Evolutionary conservation across 2,329 filamentous ascomycete genomes (phyloP).

Genomic region (Balansia obtecta): DNA sequence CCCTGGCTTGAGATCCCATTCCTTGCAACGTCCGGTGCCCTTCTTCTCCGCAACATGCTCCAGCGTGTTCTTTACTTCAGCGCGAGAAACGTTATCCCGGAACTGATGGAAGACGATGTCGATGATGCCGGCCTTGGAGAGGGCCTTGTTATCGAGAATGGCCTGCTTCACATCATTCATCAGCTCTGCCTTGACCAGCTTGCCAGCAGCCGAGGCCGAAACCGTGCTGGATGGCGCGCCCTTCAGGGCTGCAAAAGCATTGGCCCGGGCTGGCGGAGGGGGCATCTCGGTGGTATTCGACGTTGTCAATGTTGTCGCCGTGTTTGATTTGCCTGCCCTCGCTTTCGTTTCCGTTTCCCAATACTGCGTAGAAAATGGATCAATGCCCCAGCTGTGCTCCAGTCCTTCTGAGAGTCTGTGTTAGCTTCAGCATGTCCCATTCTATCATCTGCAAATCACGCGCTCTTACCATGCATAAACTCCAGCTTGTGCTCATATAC

Average conservation of each 20-base stretch:
- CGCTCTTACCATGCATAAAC: constrained; percentile 51
- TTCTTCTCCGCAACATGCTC: constrained; percentile 28
- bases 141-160: constrained; percentile 26
- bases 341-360: constrained; percentile 45
- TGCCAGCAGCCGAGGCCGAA: constrained; percentile 11
- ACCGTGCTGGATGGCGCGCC: constrained; percentile 6
- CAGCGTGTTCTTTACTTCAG: constrained; percentile 29
- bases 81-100: constrained; percentile 22
- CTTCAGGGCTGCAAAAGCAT: constrained; percentile 25
- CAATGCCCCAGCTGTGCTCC: constrained; percentile 45
- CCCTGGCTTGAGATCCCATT: constrained; percentile 28
- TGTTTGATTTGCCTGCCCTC: constrained; percentile 12
- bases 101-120: constrained; percentile 28
- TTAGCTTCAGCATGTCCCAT: constrained; percentile 2
- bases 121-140: constrained; percentile 29
- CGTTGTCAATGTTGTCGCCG: constrained; percentile 6
- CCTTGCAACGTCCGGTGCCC: constrained; percentile 23
- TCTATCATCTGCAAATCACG: background rate
- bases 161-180: constrained; percentile 29
- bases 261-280: constrained; percentile 20
- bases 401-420: constrained; percentile 26
- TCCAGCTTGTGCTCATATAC: constrained; percentile 58
- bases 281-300: constrained; percentile 17
- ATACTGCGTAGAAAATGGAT: constrained; percentile 75
- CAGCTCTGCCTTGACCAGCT: constrained; percentile 26